Base-by-base conservation (phyloP, 2,329 filamentous ascomycete genomes). In the Aureobasidium sp. region DNA sequence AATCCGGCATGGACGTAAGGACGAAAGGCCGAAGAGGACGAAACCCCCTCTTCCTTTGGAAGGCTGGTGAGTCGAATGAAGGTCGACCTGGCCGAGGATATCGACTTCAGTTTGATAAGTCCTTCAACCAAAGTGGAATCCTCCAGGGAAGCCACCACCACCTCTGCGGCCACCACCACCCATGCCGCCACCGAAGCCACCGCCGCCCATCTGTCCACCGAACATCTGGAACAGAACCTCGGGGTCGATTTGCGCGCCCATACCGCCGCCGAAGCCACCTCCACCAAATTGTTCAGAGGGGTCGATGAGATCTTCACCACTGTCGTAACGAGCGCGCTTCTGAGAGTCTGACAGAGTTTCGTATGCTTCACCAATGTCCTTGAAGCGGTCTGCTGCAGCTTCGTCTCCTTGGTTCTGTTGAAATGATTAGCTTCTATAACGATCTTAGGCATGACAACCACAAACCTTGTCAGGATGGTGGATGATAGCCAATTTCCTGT, bases 331-430 rank as follows among this genome's bases (percentile, higher is more conserved):
- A 67, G 89, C 88, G 68, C 90, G 87, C 80, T 96, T 97, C 87
- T 96, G 87, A 79, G 91, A 81, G 76, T 99, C 94, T 72, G 90
- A 96, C 77, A 99, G 79, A 55, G 88, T 95, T 78, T 99, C 94
- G 74, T 99, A 96, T 44, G 93, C 93, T 80, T 99, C 94, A 70
- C 91, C 90, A 73, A 97, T 89, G 73, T 99, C 94, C 84, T 99
- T 97, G 84, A 99, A 99, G 71, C 90, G 87, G 69, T 90, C 88
- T 70, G 91, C 93, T 65, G 94, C 94, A 57, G 85, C 82, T 63
- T 86, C 83, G 69, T 97, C 90, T 65, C 88, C 90, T 0, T 88
- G 90, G 77, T 97, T 99, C 85, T 66, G 36, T 34, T n/a, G 5
- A 15, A 3, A 13, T 41, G 3, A 13, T 53, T 47, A 53, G 59